Conservation (phyloP, 108 stramenopile genomes). For the Discostella stelligeroides region DNA sequence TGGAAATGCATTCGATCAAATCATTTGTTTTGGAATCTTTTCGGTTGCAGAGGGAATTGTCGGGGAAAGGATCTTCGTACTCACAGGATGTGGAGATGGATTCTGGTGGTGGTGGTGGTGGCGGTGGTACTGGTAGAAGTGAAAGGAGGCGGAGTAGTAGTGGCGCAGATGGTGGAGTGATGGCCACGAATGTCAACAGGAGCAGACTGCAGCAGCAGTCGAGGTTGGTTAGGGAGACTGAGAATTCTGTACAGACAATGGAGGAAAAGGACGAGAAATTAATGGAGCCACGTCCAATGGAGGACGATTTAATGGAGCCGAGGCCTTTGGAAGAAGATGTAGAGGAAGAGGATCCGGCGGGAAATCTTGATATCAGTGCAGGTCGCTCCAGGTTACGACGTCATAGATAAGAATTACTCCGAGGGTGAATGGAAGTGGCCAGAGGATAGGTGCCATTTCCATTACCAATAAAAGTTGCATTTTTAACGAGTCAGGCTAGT, state of each 20-base stretch:
- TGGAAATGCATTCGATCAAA: constrained; percentile 72
- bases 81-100: constrained; percentile 18
- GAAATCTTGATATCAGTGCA: constrained; percentile 11
- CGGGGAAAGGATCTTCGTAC: constrained; percentile 44
- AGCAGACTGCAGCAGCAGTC: constrained; percentile 7
- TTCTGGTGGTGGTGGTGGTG: not conserved
- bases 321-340: constrained; percentile 29
- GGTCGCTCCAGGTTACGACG: constrained; percentile 39
- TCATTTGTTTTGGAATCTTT: constrained; percentile 67
- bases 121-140: constrained; percentile 1
- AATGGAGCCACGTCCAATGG: constrained; percentile 7
- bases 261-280: constrained; percentile 8
- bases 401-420: constrained; percentile 22
- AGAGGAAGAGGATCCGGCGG: constrained; percentile 9
- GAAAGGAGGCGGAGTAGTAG: constrained; percentile 9
- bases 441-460: too few species aligned
- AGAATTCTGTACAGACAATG: not conserved
- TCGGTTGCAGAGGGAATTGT: constrained; percentile 41
- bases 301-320: constrained; percentile 25
- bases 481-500: too few species aligned
- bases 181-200: not conserved
- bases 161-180: not conserved
- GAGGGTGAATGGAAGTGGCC: not conserved
- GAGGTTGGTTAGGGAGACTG: not conserved
- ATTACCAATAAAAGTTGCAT: too few species aligned